phyloP scores from a whole-genome alignment of 768 basidiomycete species.

The Epithele typhae region DNA sequence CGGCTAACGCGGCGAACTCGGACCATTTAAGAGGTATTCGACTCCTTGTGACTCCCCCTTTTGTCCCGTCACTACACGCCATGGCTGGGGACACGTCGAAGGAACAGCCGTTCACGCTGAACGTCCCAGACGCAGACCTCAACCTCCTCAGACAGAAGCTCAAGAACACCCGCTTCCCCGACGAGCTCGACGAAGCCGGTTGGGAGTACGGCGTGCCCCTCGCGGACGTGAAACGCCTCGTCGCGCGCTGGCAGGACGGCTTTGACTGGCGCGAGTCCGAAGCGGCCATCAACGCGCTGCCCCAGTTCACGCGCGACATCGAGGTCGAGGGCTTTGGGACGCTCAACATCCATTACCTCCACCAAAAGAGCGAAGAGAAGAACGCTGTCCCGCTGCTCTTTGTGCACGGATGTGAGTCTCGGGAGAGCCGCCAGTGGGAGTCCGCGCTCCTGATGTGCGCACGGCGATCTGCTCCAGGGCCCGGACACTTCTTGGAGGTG shows the following conservation, averaged over 20 bases:
- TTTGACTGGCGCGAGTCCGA: constrained; percentile 58
- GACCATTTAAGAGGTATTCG: no score
- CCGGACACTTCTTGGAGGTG: constrained; percentile 55
- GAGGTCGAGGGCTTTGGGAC: constrained; percentile 40
- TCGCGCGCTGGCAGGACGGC: constrained; percentile 45
- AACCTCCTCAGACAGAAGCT: constrained; percentile 21
- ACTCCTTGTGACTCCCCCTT: no score
- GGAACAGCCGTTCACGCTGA: constrained; percentile 28
- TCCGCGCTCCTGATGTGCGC: not conserved
- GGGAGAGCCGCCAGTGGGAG: no score
- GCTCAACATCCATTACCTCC: constrained; percentile 56
- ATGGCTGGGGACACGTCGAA: constrained; percentile 1
- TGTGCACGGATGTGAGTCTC: constrained; percentile 52
- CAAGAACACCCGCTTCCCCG: constrained; percentile 20
- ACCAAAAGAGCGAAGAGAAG: constrained; percentile 39
- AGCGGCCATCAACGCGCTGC: constrained; percentile 45
- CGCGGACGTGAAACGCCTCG: constrained; percentile 42
- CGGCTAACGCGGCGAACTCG: not conserved
- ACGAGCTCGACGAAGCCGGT: constrained; percentile 21
- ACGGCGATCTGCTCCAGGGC: constrained; percentile 38
- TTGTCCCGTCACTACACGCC: not conserved
- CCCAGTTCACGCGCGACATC: constrained; percentile 52
- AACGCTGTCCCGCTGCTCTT: constrained; percentile 55
- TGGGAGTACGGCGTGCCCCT: constrained; percentile 38
- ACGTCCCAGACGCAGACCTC: constrained; percentile 19